phyloP scores from a whole-genome alignment of 2,329 filamentous ascomycete genomes.

The Fusarium nanum region DNA sequence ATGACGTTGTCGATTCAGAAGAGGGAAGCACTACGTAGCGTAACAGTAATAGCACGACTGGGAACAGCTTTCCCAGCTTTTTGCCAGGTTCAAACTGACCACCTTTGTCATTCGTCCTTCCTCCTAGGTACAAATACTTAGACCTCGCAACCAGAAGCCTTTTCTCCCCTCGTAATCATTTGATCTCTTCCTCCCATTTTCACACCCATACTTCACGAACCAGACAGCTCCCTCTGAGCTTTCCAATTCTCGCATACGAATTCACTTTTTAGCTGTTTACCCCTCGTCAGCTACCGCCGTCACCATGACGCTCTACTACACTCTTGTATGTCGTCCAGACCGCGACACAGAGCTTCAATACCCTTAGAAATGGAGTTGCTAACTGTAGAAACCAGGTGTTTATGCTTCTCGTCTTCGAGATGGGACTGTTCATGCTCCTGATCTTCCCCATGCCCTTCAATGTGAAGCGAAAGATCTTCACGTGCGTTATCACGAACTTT shows the following conservation, averaged over 20 bases:
- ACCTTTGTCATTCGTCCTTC: constrained; percentile 43
- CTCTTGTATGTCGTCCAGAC: constrained; percentile 56
- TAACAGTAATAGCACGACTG: constrained; percentile 25
- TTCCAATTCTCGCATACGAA: constrained; percentile 15
- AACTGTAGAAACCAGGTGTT: constrained; percentile 73
- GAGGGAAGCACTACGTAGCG: constrained; percentile 32
- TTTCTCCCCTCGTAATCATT: background rate
- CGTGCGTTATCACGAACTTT: constrained; percentile 56
- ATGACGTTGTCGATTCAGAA: constrained; percentile 52
- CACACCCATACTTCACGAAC: background rate
- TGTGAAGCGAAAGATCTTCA: constrained; percentile 85
- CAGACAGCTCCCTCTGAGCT: constrained; percentile 20
- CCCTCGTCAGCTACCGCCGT: constrained; percentile 44
- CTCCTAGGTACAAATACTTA: constrained; percentile 36
- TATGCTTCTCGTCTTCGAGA: constrained; percentile 83
- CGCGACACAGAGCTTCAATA: background rate
- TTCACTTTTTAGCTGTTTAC: constrained; percentile 26
- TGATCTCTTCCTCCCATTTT: background rate
- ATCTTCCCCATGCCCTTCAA: constrained; percentile 90
- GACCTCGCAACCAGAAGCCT: constrained; percentile 15
- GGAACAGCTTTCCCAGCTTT: constrained; percentile 39
- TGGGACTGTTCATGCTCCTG: constrained; percentile 82
- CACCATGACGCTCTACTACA: constrained; percentile 70
- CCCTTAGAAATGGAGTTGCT: constrained; percentile 6
- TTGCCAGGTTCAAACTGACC: constrained; percentile 47